These are phyloP conservation scores for Linaria vulgaris DNA, from an alignment of 257 asterid genomes.

Conservation along the genomic window DNA sequence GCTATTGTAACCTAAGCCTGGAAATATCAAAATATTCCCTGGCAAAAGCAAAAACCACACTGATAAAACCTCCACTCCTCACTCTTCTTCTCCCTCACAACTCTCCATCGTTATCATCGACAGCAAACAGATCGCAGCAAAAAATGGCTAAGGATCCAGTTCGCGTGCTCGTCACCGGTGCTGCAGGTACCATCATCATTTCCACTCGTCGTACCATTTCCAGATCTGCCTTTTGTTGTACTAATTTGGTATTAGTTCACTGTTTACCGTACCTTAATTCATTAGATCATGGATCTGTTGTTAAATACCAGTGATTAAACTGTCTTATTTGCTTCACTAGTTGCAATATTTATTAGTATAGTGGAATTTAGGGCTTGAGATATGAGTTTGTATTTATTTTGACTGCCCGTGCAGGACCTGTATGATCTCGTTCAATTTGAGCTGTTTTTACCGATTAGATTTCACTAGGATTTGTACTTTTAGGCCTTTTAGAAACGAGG, in stretches of 20 bases:
- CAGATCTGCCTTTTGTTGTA: constrained; percentile 16
- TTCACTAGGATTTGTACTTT: too few species aligned
- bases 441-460: too few species aligned
- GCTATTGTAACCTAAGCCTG: neutral
- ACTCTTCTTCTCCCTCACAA: neutral
- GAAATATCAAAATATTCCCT: neutral
- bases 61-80: neutral
- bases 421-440: too few species aligned
- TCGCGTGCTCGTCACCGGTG: constrained; percentile 88
- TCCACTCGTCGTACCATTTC: neutral
- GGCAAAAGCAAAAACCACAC: neutral
- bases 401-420: too few species aligned
- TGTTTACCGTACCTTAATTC: neutral
- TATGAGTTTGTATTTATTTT: too few species aligned
- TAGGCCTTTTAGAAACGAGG: too few species aligned
- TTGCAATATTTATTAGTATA: too few species aligned
- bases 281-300: constrained; percentile 13
- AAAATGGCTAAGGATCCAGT: constrained; percentile 76
- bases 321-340: neutral
- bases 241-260: constrained; percentile 1
- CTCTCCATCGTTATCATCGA: constrained; percentile 21
- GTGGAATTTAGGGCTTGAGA: too few species aligned
- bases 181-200: constrained; percentile 64
- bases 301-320: neutral
- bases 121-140: constrained; percentile 22